A percentile compares a stretch with the other conserved stretches of the same genome.
Evolutionary conservation across 805 yeast genomes (phyloP).

Genomic region (Candida pini): DNA sequence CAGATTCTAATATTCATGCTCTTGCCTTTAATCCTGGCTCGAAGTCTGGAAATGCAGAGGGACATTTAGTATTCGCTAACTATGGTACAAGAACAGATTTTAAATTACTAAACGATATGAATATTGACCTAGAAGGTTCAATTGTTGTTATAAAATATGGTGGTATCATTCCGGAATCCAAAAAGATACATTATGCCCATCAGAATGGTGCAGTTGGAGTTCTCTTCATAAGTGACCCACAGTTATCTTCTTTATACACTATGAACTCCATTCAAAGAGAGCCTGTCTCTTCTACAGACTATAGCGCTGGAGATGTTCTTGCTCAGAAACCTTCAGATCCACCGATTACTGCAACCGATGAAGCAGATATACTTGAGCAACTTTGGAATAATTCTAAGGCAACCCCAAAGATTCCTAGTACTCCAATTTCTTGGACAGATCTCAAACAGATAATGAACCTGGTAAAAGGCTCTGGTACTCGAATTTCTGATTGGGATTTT

Average conservation of each 20-base stretch:
- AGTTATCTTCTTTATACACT: conserved; percentile 21
- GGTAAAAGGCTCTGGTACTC: conserved; percentile 34
- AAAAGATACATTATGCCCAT: conserved; percentile 52
- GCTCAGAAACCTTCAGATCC: conserved; percentile 29
- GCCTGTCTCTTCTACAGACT: conserved; percentile 51
- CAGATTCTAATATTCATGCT: conserved; percentile 25
- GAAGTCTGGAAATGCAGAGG: conserved; percentile 48
- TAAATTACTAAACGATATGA: conserved; percentile 29
- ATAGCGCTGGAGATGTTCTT: conserved; percentile 66
- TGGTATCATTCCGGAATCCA: conserved; percentile 41
- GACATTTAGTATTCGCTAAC: conserved; percentile 56
- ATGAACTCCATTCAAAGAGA: conserved; percentile 46
- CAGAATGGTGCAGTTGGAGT: conserved; percentile 56
- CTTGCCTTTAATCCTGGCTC: conserved; percentile 69
- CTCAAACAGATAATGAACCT: conserved; percentile 40
- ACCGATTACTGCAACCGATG: too few species aligned
- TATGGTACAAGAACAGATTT: conserved; percentile 60
- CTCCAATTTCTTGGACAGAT: conserved; percentile 75
- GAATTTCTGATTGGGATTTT: conserved; percentile 31
- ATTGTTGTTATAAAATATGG: conserved; percentile 62
- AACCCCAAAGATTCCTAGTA: conserved; percentile 67
- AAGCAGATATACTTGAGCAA: conserved; percentile 34
- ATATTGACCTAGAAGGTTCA: conserved; percentile 39
- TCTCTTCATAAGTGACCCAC: conserved; percentile 53
- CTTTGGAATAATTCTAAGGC: conserved; percentile 41